Evolutionary conservation across 2,329 filamentous ascomycete genomes (phyloP), one percentile per base, ranked within the genome.

Genomic region (Paraconiothyrium brasiliense): DNA sequence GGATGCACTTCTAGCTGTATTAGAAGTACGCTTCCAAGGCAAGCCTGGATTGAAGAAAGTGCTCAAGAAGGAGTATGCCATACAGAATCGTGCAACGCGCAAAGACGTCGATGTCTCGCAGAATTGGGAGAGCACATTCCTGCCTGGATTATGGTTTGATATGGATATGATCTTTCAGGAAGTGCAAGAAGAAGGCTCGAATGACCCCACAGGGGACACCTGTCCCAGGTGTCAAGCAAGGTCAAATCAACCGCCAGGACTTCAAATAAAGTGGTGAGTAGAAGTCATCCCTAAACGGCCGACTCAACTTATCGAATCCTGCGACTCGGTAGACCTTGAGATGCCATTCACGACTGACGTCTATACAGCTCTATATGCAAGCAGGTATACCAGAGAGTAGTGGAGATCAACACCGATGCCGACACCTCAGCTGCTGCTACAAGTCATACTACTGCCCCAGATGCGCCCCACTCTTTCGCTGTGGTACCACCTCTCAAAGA

Each of bases 1-100:
- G 65, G 62, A 67, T 6, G 56, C 54, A 4, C 65, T 67, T 50
- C 11, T 65, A 27, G 37, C 60, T 9, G 46, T 65, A 3, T 50
- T 67, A 7, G 60, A 65, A 37, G 37, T 63, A 7, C 60, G 65
- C 14, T 67, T 67, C 48, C 44, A 41, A 6, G 43, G 52, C 7
- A 22, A 43, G 16, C 60, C 52, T 55, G 65, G 65, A 7, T 35
- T 55, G 30, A 32, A 39, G 5, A 67, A 63, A 30, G 22, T 67
- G 2, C 37, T 27, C 30, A 9, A 56, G 6, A 61, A 59, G 41
- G 14, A 63, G 24, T 67, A 61, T 50, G 58, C 16, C 20, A 20
- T 67, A 11, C 60, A 65, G 50, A 60, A 65, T 1, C 35, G 35
- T 37, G 55, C 57, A 3, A 65, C 60, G 5, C 22, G 43, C 20